These are phyloP conservation scores for Schwanniomyces occidentalis DNA, from an alignment of 805 yeast species.

Conservation along the genomic window DNA sequence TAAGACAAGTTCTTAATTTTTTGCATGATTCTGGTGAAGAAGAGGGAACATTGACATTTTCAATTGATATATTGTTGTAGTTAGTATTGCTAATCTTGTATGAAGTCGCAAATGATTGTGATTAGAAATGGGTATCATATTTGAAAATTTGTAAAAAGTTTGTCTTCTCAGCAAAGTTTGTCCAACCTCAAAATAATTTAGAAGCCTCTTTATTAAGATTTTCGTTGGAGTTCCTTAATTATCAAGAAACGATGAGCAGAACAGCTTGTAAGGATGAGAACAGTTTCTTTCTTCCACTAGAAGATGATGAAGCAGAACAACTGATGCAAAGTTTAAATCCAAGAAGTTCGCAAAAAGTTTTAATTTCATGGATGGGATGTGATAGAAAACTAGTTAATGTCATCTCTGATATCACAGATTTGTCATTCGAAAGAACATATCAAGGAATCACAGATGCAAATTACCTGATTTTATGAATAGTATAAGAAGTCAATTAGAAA, in stretches of 20 bases:
- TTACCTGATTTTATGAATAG: constrained; percentile 15
- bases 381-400: constrained; percentile 22
- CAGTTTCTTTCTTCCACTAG: constrained; percentile 19
- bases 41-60: background rate
- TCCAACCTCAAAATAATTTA: constrained; percentile 16
- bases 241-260: constrained; percentile 28
- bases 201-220: constrained; percentile 21
- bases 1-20: constrained; percentile 9
- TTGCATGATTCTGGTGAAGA: background rate
- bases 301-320: constrained; percentile 9
- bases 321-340: background rate
- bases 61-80: constrained; percentile 19
- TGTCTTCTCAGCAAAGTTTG: constrained; percentile 15
- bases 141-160: constrained; percentile 18
- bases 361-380: constrained; percentile 35
- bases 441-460: constrained; percentile 12
- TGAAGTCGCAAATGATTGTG: constrained; percentile 28
- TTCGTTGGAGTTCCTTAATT: constrained; percentile 23
- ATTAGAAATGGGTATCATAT: constrained; percentile 21
- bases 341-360: background rate
- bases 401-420: constrained; percentile 32
- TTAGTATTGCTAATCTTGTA: constrained; percentile 23
- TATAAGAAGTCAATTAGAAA: constrained; percentile 15
- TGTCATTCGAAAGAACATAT: constrained; percentile 26
- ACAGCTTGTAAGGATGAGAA: constrained; percentile 29